Conservation (phyloP, 257 asterid species). For the Lithospermum erythrorhizon region DNA sequence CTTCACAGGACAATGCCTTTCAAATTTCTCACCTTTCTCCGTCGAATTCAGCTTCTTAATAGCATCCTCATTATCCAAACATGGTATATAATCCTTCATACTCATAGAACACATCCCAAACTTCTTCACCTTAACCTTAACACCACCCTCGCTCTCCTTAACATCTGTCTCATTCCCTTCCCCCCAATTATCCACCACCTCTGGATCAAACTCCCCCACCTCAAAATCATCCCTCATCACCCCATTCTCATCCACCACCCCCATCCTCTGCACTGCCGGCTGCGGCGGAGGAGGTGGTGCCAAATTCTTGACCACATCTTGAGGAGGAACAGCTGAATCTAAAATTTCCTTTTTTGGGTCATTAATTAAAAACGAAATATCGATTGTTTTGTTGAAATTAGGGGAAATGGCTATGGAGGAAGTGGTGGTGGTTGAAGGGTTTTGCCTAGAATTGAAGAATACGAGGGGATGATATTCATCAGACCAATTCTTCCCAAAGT, state of each 20-base stretch:
- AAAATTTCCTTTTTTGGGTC: conserved; percentile 8
- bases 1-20: conserved; percentile 76
- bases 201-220: conserved; percentile 69
- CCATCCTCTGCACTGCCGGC: conserved; percentile 54
- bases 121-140: conserved; percentile 46
- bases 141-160: background rate
- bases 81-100: conserved; percentile 85
- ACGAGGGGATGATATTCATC: conserved; percentile 46
- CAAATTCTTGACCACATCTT: conserved; percentile 16
- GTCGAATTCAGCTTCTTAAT: conserved; percentile 48
- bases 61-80: conserved; percentile 79
- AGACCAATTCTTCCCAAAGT: conserved; percentile 57
- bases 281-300: conserved; percentile 28
- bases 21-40: conserved; percentile 69
- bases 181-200: conserved; percentile 46
- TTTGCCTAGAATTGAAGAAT: conserved; percentile 45
- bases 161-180: conserved; percentile 27
- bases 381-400: conserved; percentile 34
- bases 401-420: conserved; percentile 36
- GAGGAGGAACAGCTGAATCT: conserved; percentile 1
- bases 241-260: conserved; percentile 81
- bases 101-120: conserved; percentile 43
- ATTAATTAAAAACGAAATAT: conserved; percentile 31
- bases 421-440: conserved; percentile 12
- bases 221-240: conserved; percentile 66